Percentiles rank a stretch among this genome's conserved stretches.
These are phyloP conservation scores for Phytophthora hybrid DNA, from an alignment of 352 stramenopile genomes.

Conservation along the genomic window DNA sequence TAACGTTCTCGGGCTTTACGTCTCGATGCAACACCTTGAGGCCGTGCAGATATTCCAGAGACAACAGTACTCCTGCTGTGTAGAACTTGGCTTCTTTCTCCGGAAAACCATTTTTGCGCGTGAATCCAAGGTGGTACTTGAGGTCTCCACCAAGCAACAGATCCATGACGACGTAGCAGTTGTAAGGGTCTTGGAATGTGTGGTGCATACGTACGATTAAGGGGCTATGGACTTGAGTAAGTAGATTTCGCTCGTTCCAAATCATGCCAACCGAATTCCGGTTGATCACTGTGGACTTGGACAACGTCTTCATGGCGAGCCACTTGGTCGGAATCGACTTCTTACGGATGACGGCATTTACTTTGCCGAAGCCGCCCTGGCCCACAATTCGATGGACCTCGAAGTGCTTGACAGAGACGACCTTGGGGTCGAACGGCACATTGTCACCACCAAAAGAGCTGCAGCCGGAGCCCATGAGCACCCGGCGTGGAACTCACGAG, in stretches of 20 bases:
- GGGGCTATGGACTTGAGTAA: slow-evolving; percentile 57
- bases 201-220: slow-evolving; percentile 74
- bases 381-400: slow-evolving; percentile 76
- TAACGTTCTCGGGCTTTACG: slow-evolving; percentile 89
- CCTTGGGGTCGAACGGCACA: slow-evolving; percentile 42
- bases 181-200: slow-evolving; percentile 68
- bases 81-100: slow-evolving; percentile 70
- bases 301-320: slow-evolving; percentile 81
- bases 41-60: slow-evolving; percentile 74
- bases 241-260: slow-evolving; percentile 79
- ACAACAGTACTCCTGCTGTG: slow-evolving; percentile 61
- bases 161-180: slow-evolving; percentile 87
- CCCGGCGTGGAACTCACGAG: background rate
- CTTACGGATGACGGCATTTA: slow-evolving; percentile 77
- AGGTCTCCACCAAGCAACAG: slow-evolving; percentile 77
- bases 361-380: slow-evolving; percentile 77
- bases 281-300: slow-evolving; percentile 63
- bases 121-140: slow-evolving; percentile 68
- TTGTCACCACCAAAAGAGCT: slow-evolving; percentile 30
- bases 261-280: slow-evolving; percentile 77
- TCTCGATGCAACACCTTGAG: slow-evolving; percentile 81
- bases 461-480: slow-evolving; percentile 55
- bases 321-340: slow-evolving; percentile 56
- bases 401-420: slow-evolving; percentile 67
- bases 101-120: slow-evolving; percentile 61